Percentiles rank a stretch among this genome's conserved stretches.
Evolutionary conservation across 208 protist species (phyloP).

Genomic region (Trypanosoma cruzi): DNA sequence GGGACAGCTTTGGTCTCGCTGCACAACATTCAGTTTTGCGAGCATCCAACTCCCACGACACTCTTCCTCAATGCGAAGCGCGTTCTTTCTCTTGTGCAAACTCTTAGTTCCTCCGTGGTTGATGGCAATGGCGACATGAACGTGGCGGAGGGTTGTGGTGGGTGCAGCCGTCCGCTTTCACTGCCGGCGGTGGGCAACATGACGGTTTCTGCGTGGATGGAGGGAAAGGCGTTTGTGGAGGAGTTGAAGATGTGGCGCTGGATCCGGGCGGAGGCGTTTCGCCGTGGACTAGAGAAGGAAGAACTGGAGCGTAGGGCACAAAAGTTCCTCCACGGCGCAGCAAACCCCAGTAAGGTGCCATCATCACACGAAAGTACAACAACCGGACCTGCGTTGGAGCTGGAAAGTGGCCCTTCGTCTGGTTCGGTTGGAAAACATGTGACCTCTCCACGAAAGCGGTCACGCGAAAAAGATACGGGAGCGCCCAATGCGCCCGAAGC

Average conservation of each 20-base stretch:
- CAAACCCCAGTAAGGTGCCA: not conserved
- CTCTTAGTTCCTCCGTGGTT: constrained; percentile 34
- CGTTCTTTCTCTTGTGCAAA: constrained; percentile 53
- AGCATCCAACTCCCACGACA: constrained; percentile 25
- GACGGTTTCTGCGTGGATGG: constrained; percentile 62
- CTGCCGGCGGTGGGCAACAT: constrained; percentile 34
- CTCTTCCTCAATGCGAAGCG: constrained; percentile 64
- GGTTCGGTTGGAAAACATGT: not conserved
- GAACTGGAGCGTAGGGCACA: constrained; percentile 29
- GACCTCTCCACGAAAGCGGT: not conserved
- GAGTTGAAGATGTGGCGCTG: constrained; percentile 90
- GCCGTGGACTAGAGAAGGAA: constrained; percentile 18
- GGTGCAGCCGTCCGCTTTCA: constrained; percentile 21
- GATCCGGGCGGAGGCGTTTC: constrained; percentile 58
- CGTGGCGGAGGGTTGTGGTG: not conserved
- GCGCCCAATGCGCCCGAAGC: not conserved
- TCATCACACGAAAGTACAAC: not conserved
- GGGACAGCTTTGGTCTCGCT: constrained; percentile 31
- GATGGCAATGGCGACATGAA: not conserved
- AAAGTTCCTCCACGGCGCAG: constrained; percentile 25
- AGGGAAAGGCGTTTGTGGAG: constrained; percentile 81
- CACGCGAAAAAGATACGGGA: not conserved
- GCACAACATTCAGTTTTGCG: constrained; percentile 51
- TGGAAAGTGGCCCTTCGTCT: not conserved
- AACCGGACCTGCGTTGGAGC: not conserved